A percentile compares a stretch with the other conserved stretches of the same genome.
These are phyloP conservation scores for Rhynchospora breviuscula DNA, from an alignment of 176 grass and related monocot species.

Conservation along the genomic window DNA sequence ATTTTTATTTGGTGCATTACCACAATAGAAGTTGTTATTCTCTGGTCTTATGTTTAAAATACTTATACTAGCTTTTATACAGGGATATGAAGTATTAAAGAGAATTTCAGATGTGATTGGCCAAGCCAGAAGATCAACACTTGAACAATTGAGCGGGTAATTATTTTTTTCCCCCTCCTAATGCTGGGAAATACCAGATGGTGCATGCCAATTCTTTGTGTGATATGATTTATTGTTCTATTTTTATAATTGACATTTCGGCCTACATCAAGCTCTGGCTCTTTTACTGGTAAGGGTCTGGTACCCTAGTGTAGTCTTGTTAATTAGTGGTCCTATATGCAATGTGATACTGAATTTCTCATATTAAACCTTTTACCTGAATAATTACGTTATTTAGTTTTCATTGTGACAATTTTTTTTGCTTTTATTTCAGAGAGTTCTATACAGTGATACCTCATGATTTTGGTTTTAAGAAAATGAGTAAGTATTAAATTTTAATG, in stretches of 20 bases:
- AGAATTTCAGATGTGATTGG: conserved; percentile 81
- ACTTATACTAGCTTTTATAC: conserved; percentile 27
- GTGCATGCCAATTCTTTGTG: background rate
- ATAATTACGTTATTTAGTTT: background rate
- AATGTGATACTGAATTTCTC: background rate
- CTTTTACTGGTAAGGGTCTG: background rate
- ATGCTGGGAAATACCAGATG: background rate
- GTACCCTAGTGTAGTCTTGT: background rate
- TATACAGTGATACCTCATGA: conserved; percentile 96
- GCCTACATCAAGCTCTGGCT: background rate
- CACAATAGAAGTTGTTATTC: background rate
- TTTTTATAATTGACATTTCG: background rate
- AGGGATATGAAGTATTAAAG: conserved; percentile 89
- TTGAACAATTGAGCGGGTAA: conserved; percentile 92
- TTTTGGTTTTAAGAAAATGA: conserved; percentile 90
- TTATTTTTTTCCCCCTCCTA: conserved; percentile 19
- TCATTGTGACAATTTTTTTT: background rate
- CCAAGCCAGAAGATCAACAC: conserved; percentile 45
- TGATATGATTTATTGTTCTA: background rate
- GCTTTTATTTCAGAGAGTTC: conserved; percentile 38
- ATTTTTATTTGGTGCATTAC: conserved; percentile 1
- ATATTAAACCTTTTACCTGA: background rate
- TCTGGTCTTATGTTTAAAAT: conserved; percentile 24
- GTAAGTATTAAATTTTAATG: conserved; percentile 46
- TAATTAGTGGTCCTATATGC: background rate